Evolutionary conservation across 805 yeast genomes (phyloP), one percentile per base, ranked within the genome.

Genomic region (Barnettozyma salicaria): DNA sequence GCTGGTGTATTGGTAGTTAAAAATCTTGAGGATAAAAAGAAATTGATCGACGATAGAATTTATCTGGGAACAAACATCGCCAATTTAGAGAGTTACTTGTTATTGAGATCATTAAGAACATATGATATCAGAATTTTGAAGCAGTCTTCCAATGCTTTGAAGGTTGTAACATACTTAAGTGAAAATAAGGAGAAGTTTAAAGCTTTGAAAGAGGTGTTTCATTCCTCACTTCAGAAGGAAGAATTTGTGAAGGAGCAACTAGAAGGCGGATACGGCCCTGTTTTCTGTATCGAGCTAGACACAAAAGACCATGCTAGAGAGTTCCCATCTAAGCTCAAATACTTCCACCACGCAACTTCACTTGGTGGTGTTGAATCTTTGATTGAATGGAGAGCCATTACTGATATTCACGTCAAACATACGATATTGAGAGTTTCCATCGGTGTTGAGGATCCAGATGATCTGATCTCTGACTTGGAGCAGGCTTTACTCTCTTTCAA

Each of bases 301-400:
- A 51, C 64, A 9, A 70, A 63, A 32, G 74, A 73, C 7, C 59
- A 66, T 25, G 95, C 96, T 0, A 73, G 68, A 45, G 37, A 49
- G 8, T 63, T 89, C 12, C 94, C 95, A 7, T 65, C 79, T 3
- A 71, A 66, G 41, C 63, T 87, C 41, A 72, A 75, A 47, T 74
- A 72, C 45, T 87, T 88, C 64, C 81, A 80, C 48, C 97, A 89
- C 60, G 95, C 96, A 4, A 88, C 96, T 1, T 86, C 96, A 3
- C 65, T 90, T 19, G 97, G 97, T 27, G 96, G 97, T 17, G 85
- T 83, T 11, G 97, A 90, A 60, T 81, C 94, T 31, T 64, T 88
- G 52, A 76, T 89, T 40, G 97, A 89, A 60, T 87, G 96, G 95
- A 75, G 96, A 54, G 80, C 86, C 0, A 53, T 89, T 61, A 71